A percentile compares a stretch with the other conserved stretches of the same genome.
Evolutionary conservation across 2,329 filamentous ascomycete genomes (phyloP).

Genomic region (Alternaria viburni): DNA sequence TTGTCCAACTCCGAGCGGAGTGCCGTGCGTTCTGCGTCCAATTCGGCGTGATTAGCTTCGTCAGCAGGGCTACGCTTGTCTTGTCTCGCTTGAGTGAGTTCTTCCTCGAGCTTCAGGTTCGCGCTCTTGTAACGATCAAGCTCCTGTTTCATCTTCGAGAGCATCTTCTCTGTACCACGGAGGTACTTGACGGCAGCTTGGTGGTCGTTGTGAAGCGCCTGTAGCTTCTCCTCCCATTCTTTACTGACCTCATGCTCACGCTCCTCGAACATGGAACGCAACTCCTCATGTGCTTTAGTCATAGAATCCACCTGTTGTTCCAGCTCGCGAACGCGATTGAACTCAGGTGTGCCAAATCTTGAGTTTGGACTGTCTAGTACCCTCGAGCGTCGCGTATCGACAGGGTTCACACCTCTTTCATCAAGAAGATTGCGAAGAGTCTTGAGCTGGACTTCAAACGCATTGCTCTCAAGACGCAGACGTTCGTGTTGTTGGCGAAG

Average conservation of each 20-base stretch:
- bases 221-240: constrained; percentile 88
- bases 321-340: constrained; percentile 78
- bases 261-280: constrained; percentile 75
- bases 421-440: constrained; percentile 91
- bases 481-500: constrained; percentile 81
- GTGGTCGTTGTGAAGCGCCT: constrained; percentile 95
- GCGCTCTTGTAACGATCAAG: constrained; percentile 89
- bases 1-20: constrained; percentile 73
- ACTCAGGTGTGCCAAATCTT: constrained; percentile 77
- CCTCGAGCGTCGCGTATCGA: constrained; percentile 73
- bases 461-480: constrained; percentile 93
- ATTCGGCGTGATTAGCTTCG: constrained; percentile 62
- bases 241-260: constrained; percentile 87
- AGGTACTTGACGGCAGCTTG: constrained; percentile 98
- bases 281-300: constrained; percentile 82
- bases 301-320: constrained; percentile 85
- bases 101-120: constrained; percentile 80
- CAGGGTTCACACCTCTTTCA: constrained; percentile 85
- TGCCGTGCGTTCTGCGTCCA: constrained; percentile 74
- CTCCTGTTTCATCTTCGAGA: constrained; percentile 98
- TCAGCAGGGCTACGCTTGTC: constrained; percentile 47
- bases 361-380: constrained; percentile 76
- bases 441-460: constrained; percentile 87
- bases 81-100: constrained; percentile 67
- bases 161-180: constrained; percentile 98